These are phyloP conservation scores for Chiua sp. DNA, from an alignment of 1,284 basidiomycete genomes.

Conservation along the genomic window DNA sequence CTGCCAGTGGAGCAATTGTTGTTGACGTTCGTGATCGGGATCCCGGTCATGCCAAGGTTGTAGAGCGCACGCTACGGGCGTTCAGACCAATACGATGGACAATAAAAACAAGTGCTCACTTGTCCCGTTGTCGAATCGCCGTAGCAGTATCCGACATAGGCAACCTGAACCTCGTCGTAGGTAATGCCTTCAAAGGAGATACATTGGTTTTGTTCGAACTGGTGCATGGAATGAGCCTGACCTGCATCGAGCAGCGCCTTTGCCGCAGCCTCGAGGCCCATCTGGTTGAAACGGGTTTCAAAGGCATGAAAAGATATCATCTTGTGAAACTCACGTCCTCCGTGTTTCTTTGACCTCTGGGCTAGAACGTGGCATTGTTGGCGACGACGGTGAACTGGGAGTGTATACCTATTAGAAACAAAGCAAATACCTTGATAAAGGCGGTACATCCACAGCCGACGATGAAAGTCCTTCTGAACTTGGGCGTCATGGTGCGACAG, in stretches of 20 bases:
- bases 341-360: slow-evolving; percentile 29
- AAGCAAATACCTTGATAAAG: slow-evolving; percentile 26
- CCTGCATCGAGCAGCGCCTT: slow-evolving; percentile 89
- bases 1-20: slow-evolving; percentile 85
- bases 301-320: no score
- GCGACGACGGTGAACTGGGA: background rate
- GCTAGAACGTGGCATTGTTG: no score
- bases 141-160: slow-evolving; percentile 82
- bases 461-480: slow-evolving; percentile 28
- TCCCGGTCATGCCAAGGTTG: slow-evolving; percentile 82
- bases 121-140: slow-evolving; percentile 86
- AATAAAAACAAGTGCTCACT: slow-evolving; percentile 32
- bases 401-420: background rate
- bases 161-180: slow-evolving; percentile 79
- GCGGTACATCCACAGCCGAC: slow-evolving; percentile 33
- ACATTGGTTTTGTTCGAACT: background rate
- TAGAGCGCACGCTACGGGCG: slow-evolving; percentile 67
- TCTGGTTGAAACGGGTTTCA: slow-evolving; percentile 4
- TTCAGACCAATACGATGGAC: background rate
- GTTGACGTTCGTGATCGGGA: slow-evolving; percentile 87
- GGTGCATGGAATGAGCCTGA: slow-evolving; percentile 16
- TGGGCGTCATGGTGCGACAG: background rate
- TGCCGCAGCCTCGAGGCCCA: slow-evolving; percentile 48
- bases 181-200: slow-evolving; percentile 60
- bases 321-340: slow-evolving; percentile 23